Percentiles rank a stretch among this genome's conserved stretches.
Conservation (phyloP, 108 stramenopile genomes). For the Nannochloropsis oceanica region DNA sequence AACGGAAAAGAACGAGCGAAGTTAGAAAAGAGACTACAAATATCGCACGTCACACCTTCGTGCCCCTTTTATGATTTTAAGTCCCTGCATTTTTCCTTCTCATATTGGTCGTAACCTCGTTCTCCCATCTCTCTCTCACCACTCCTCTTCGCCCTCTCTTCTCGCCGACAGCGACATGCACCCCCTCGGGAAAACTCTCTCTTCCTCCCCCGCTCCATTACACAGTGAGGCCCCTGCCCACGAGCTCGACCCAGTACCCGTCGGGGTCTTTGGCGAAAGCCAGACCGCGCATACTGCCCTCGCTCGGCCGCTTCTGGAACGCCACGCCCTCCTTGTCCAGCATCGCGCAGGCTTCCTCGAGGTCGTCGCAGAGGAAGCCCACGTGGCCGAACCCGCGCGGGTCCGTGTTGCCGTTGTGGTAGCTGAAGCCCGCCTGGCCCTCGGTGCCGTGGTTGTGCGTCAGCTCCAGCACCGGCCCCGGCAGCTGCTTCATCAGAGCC, state of each 20-base stretch:
- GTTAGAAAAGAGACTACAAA: too few species aligned
- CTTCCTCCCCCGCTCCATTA: slow-evolving; percentile 24
- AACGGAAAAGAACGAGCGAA: too few species aligned
- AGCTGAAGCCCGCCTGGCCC: slow-evolving; percentile 38
- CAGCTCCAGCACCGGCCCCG: slow-evolving; percentile 46
- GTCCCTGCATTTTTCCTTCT: too few species aligned
- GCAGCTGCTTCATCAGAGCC: background rate
- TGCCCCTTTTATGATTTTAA: too few species aligned
- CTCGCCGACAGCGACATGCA: background rate
- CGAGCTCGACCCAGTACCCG: slow-evolving; percentile 68
- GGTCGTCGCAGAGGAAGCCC: slow-evolving; percentile 60
- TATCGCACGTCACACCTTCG: too few species aligned
- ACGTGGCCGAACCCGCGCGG: slow-evolving; percentile 68
- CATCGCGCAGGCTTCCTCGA: slow-evolving; percentile 57
- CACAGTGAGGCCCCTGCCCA: slow-evolving; percentile 4
- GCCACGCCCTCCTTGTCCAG: slow-evolving; percentile 61
- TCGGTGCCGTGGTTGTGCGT: slow-evolving; percentile 83
- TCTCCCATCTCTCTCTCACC: background rate
- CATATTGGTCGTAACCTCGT: background rate
- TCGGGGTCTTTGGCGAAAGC: slow-evolving; percentile 67
- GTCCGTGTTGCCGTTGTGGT: slow-evolving; percentile 74
- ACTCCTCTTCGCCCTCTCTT: background rate
- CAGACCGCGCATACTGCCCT: slow-evolving; percentile 48
- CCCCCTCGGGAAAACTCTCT: background rate
- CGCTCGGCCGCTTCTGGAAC: slow-evolving; percentile 86